Evolutionary conservation across 225 moss, liverwort and hornwort species (phyloP).

Genomic region (Bryum argenteum): DNA sequence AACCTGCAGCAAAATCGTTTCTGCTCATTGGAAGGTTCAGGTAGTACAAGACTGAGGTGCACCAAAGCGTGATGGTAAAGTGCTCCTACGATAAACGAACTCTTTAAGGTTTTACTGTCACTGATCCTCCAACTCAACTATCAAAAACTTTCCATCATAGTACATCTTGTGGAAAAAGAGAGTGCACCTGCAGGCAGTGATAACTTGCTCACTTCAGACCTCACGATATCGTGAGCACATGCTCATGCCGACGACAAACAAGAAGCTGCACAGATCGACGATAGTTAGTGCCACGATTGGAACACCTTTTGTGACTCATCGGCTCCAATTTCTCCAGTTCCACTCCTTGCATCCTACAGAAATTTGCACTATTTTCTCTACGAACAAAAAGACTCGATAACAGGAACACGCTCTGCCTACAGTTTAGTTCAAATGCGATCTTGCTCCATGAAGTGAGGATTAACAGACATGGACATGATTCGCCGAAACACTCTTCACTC

Average conservation of each 20-base stretch:
- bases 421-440: not conserved
- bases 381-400: slow-evolving; percentile 6
- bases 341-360: slow-evolving; percentile 5
- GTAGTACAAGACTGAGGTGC: slow-evolving; percentile 5
- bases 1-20: slow-evolving; percentile 21
- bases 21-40: slow-evolving; percentile 10
- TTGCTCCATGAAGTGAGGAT: slow-evolving; percentile 4
- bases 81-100: slow-evolving; percentile 2
- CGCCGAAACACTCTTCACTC: slow-evolving; percentile 17
- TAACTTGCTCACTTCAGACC: slow-evolving; percentile 31
- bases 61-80: not conserved
- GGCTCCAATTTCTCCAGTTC: not conserved
- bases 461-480: not conserved
- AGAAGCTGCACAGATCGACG: slow-evolving; percentile 23
- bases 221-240: slow-evolving; percentile 17
- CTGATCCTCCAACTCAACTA: slow-evolving; percentile 5
- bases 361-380: slow-evolving; percentile 8
- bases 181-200: slow-evolving; percentile 23
- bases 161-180: not conserved
- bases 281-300: slow-evolving; percentile 23
- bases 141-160: not conserved
- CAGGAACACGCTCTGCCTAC: not conserved
- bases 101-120: not conserved
- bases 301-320: slow-evolving; percentile 3
- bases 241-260: slow-evolving; percentile 15